Conservation (phyloP, 306 rosid genomes). For the Cucumis hystrix region DNA sequence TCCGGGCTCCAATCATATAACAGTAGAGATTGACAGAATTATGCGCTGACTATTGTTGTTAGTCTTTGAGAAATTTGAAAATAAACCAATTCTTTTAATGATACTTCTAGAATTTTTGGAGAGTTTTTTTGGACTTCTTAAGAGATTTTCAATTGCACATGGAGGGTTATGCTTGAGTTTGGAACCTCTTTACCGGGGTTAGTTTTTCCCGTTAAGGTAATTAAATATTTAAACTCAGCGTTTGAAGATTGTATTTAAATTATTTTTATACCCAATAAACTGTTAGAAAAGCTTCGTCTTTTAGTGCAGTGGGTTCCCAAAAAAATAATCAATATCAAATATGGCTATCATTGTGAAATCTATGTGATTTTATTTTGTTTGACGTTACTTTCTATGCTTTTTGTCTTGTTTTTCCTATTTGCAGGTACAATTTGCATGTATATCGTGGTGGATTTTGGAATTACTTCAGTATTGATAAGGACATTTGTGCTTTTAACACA, state of each 20-base stretch:
- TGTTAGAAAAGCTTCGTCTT: neutral
- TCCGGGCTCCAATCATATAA: neutral
- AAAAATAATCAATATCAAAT: neutral
- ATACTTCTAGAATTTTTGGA: neutral
- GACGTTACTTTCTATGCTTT: neutral
- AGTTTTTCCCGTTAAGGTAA: neutral
- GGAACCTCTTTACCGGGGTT: neutral
- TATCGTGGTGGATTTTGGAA: slow-evolving; percentile 98
- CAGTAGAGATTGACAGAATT: neutral
- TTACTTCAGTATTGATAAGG: slow-evolving; percentile 91
- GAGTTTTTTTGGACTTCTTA: too few species aligned
- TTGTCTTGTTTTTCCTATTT: slow-evolving; percentile 6
- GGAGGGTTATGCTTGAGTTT: neutral
- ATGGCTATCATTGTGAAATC: neutral
- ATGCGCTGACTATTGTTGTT: neutral
- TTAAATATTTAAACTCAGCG: neutral
- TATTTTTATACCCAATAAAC: neutral
- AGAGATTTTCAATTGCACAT: neutral
- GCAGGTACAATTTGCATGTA: slow-evolving; percentile 70
- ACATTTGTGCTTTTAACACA: slow-evolving; percentile 1
- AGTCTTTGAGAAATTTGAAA: neutral
- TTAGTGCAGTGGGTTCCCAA: neutral
- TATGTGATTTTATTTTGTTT: neutral
- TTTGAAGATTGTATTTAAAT: neutral
- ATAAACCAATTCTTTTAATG: neutral